These are phyloP conservation scores for Aaosphaeria pasadenensis DNA, from an alignment of 2,329 filamentous ascomycete species.

Conservation along the genomic window DNA sequence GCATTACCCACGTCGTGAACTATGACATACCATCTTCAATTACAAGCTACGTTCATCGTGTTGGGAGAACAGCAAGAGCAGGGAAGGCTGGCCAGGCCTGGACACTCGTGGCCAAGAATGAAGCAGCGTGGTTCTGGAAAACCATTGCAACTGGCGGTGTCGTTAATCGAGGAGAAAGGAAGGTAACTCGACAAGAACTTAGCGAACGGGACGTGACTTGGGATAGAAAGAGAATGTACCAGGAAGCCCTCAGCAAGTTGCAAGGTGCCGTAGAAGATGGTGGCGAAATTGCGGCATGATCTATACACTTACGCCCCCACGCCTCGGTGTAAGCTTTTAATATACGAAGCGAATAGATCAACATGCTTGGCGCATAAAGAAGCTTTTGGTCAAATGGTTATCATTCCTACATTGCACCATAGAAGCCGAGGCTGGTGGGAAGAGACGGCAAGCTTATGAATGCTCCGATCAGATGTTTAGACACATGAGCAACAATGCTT, in stretches of 20 bases:
- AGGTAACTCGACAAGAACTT: conserved; percentile 46
- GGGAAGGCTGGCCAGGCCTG: conserved; percentile 74
- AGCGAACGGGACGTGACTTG: conserved; percentile 40
- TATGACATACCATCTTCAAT: conserved; percentile 85
- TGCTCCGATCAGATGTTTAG: too few relatives aligned
- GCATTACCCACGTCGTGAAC: conserved; percentile 82
- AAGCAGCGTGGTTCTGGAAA: conserved; percentile 90
- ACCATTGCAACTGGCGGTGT: conserved; percentile 64
- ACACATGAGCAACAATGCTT: too few relatives aligned
- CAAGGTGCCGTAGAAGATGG: conserved; percentile 55
- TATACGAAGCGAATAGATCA: too few relatives aligned
- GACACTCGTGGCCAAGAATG: conserved; percentile 78
- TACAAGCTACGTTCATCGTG: conserved; percentile 84
- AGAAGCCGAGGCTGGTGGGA: too few relatives aligned
- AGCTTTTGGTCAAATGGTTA: too few relatives aligned
- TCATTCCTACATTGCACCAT: too few relatives aligned
- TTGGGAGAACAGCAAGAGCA: conserved; percentile 85
- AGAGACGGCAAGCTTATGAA: too few relatives aligned
- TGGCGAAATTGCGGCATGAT: not conserved
- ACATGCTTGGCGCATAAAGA: too few relatives aligned
- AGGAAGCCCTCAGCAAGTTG: conserved; percentile 58
- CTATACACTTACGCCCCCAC: not conserved
- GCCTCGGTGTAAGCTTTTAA: too few relatives aligned
- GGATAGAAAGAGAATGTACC: conserved; percentile 43
- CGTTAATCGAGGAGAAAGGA: conserved; percentile 46